phyloP scores from a whole-genome alignment of 192 early-diverging fungal genomes.

The Gamsiella multidivaricata region DNA sequence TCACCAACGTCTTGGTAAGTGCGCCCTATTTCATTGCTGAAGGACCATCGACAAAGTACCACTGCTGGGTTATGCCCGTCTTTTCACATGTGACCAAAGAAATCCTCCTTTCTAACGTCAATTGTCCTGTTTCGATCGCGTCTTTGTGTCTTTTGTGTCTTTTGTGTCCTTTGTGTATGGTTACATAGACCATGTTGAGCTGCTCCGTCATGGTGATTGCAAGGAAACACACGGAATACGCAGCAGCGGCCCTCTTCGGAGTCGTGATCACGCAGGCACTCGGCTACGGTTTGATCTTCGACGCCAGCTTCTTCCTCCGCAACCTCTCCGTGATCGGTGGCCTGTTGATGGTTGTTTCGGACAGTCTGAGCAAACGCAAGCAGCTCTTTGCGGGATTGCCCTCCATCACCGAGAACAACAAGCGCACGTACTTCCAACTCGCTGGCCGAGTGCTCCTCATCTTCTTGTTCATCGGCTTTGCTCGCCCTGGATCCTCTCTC shows the following conservation, averaged over 20 bases:
- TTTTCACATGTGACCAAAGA: no score
- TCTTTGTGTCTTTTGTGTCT: neutral
- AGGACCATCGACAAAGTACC: no score
- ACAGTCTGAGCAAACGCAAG: slow-evolving; percentile 71
- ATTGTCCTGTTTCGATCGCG: neutral
- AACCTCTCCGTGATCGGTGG: slow-evolving; percentile 95
- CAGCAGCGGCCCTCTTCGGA: slow-evolving; percentile 82
- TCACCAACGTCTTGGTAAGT: slow-evolving; percentile 79
- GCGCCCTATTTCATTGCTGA: no score
- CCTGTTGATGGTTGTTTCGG: slow-evolving; percentile 93
- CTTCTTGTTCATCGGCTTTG: slow-evolving; percentile 90
- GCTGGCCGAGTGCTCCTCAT: slow-evolving; percentile 93
- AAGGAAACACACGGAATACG: slow-evolving; percentile 84
- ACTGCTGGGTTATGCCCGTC: no score
- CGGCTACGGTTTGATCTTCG: slow-evolving; percentile 95
- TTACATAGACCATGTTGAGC: slow-evolving; percentile 73
- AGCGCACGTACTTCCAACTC: slow-evolving; percentile 91
- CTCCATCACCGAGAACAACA: slow-evolving; percentile 83
- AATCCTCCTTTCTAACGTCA: neutral
- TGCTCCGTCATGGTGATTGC: slow-evolving; percentile 87
- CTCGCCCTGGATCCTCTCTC: slow-evolving; percentile 88
- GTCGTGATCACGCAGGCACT: slow-evolving; percentile 91
- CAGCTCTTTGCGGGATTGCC: slow-evolving; percentile 92
- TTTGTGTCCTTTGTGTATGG: no score
- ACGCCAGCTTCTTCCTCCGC: slow-evolving; percentile 90